Evolutionary conservation across 2,329 filamentous ascomycete species (phyloP), one percentile per base, ranked within the genome.

Genomic region (Aspergillus tanneri): DNA sequence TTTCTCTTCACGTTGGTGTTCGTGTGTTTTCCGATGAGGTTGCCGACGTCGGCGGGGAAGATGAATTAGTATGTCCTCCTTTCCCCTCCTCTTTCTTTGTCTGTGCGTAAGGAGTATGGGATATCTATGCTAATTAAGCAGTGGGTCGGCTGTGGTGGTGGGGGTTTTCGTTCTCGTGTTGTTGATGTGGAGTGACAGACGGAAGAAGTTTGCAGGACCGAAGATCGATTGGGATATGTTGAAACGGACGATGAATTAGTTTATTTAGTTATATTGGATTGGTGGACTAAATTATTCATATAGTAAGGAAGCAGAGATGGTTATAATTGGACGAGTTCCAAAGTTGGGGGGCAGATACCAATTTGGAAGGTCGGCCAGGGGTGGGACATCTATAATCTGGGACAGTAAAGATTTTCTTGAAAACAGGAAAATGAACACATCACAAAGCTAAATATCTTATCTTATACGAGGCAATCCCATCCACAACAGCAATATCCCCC

Each of bases 401-500:
- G n/a, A n/a, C n/a, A n/a, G n/a, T n/a, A n/a, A n/a, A n/a, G n/a
- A n/a, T n/a, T n/a, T n/a, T n/a, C n/a, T n/a, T n/a, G n/a, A n/a
- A n/a, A n/a, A n/a, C n/a, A n/a, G n/a, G n/a, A n/a, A n/a, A n/a
- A n/a, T n/a, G n/a, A n/a, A n/a, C n/a, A n/a, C n/a, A n/a, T n/a
- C n/a, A n/a, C n/a, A n/a, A n/a, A n/a, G n/a, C n/a, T n/a, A n/a
- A n/a, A n/a, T n/a, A n/a, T n/a, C n/a, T n/a, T n/a, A n/a, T 54
- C 6, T 43, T 40, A 55, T 44, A 11, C 46, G 22, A 22, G 49
- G 52, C 30, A 57, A 28, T 2, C 25, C 62, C 36, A 70, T 24
- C 81, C 81, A 84, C 24, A 82, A 59, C 5, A 68, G 52, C 53
- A 77, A 64, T 44, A 80, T 77, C 10, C 73, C 72, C 4, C 66